Evolutionary conservation across 768 basidiomycete species (phyloP), one percentile per base, ranked within the genome.

Genomic region (Trametes elegans): DNA sequence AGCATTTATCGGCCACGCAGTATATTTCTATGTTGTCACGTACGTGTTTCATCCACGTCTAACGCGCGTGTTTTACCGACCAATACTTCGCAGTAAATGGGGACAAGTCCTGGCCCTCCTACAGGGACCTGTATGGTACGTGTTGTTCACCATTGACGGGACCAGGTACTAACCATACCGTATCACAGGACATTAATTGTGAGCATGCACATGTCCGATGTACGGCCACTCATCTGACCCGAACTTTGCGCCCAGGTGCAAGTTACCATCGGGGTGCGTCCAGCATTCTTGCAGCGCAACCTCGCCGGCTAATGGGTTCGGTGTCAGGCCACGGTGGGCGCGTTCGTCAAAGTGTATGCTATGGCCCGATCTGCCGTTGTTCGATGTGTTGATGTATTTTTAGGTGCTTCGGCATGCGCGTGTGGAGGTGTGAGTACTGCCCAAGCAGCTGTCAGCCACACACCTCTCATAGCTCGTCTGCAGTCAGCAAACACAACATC

Each of bases 11-110:
- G 79, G 73, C 2, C 76, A 84, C 62, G 66, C 71, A 9, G 67
- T 81, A 18, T 85, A 86, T 60, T 79, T 69, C 56, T 86, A 84
- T 61, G 65, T 75, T 0, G 68, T 85, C 60, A 73, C 74, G 84
- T 83, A 66, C 53, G 81, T 68, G 29, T 19, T 24, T n/a, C 18
- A 27, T 32, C 14, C 29, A 7, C 28, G 14, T n/a, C 18, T 14
- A 5, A 21, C 19, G 2, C 16, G 7, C 8, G 6, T 13, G 2
- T 42, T n/a, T 40, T 14, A 3, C 14, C 31, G 18, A 24, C 9
- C 8, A 9, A 8, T 18, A 16, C 2, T 32, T 29, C 34, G 5
- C 46, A 69, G 68, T 40, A 62, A 66, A 34, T 69, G 64, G 63
- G 67, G 65, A 5, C 59, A 62, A 34, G 52, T 61, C 3, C 8